Conservation (phyloP, 768 basidiomycete species). For the Podaxis sp. region DNA sequence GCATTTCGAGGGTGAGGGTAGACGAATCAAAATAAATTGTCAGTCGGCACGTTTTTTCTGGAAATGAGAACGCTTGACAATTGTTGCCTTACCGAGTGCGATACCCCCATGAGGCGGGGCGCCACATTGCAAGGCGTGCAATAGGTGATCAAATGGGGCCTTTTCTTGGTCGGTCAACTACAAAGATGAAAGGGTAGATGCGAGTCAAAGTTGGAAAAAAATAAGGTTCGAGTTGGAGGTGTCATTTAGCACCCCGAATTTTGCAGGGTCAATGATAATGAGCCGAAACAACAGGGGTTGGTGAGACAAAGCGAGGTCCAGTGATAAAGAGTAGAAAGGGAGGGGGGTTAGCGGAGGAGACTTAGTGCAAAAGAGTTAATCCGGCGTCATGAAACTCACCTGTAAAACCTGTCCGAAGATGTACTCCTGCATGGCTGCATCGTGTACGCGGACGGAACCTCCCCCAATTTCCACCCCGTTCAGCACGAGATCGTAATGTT, state of each 20-base stretch:
- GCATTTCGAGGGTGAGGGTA: slow-evolving; percentile 5
- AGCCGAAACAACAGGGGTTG: neutral
- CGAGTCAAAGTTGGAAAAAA: slow-evolving; percentile 11
- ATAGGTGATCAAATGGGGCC: slow-evolving; percentile 73
- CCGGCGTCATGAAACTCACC: slow-evolving; percentile 37
- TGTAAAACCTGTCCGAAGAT: slow-evolving; percentile 74
- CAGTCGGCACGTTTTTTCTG: slow-evolving; percentile 1
- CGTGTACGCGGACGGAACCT: slow-evolving; percentile 90
- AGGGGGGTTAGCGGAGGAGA: neutral
- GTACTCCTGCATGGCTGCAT: slow-evolving; percentile 80
- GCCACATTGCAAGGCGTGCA: slow-evolving; percentile 84
- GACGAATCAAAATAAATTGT: neutral
- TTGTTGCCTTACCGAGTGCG: slow-evolving; percentile 63
- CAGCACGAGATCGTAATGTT: slow-evolving; percentile 94
- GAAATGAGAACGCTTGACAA: slow-evolving; percentile 7
- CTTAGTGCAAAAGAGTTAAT: neutral
- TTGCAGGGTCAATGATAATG: neutral
- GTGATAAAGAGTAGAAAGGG: neutral
- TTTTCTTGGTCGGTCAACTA: slow-evolving; percentile 75
- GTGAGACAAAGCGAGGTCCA: neutral
- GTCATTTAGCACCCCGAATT: neutral
- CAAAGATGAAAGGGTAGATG: slow-evolving; percentile 3
- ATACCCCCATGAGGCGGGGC: slow-evolving; percentile 96
- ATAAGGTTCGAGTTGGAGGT: neutral
- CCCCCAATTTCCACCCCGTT: slow-evolving; percentile 94